phyloP scores from a whole-genome alignment of 495 filamentous ascomycete genomes.

The Lasiosphaeriaceae sp. region DNA sequence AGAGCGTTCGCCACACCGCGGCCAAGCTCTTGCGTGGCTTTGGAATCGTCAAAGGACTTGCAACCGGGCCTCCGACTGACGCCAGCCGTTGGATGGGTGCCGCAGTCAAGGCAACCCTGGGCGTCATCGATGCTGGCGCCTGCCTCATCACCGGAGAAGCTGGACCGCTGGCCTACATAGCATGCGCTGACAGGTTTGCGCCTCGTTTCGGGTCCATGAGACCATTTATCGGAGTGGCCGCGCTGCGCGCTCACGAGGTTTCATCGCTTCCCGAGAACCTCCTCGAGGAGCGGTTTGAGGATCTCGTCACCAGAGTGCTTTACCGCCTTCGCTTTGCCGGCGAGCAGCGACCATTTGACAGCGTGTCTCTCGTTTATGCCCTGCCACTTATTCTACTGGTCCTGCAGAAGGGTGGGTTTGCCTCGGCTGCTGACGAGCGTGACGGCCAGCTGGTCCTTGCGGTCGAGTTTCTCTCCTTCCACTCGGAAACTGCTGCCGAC shows the following conservation, averaged over 20 bases:
- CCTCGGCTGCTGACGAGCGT: constrained; percentile 65
- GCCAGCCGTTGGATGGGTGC: constrained; percentile 81
- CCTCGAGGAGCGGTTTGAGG: constrained; percentile 74
- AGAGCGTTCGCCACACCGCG: constrained; percentile 61
- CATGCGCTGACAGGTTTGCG: constrained; percentile 68
- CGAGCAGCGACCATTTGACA: constrained; percentile 88
- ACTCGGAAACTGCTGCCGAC: constrained; percentile 70
- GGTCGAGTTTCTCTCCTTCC: constrained; percentile 86
- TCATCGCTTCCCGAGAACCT: constrained; percentile 66
- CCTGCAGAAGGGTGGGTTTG: constrained; percentile 73
- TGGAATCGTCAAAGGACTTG: constrained; percentile 77
- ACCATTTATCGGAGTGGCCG: constrained; percentile 82
- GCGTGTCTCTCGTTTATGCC: constrained; percentile 78
- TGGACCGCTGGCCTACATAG: constrained; percentile 75
- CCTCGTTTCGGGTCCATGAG: constrained; percentile 70
- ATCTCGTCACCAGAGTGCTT: constrained; percentile 82
- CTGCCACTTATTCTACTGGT: constrained; percentile 76
- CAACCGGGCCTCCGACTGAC: constrained; percentile 79
- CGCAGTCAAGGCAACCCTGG: constrained; percentile 65
- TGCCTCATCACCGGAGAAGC: constrained; percentile 73
- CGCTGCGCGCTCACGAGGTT: constrained; percentile 70
- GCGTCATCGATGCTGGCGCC: constrained; percentile 71
- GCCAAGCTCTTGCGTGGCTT: constrained; percentile 71
- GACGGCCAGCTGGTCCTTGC: constrained; percentile 86
- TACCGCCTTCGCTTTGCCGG: constrained; percentile 86